Conservation (phyloP, 2,329 filamentous ascomycete species). For the Aspergillus nomiae region DNA sequence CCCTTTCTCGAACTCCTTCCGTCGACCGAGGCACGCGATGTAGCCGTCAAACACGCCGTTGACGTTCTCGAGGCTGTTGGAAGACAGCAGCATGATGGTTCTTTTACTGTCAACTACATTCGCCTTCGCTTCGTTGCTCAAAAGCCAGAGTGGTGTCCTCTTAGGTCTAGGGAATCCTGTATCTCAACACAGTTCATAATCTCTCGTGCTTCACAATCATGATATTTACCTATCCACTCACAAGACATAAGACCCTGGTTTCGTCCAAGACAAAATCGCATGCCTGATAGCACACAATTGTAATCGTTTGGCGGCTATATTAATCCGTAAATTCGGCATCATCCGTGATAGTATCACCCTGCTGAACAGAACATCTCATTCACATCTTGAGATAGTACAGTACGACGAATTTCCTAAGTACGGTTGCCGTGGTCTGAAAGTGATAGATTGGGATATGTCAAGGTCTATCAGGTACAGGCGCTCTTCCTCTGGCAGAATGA, state of each 20-base stretch:
- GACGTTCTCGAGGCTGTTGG: not conserved
- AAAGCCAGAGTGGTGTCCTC: not conserved
- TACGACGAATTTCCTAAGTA: not conserved
- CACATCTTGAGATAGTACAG: not conserved
- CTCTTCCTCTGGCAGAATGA: too few relatives aligned
- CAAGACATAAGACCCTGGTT: not conserved
- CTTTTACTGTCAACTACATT: not conserved
- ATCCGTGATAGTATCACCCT: not conserved
- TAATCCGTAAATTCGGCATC: not conserved
- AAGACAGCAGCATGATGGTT: not conserved
- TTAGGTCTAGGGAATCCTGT: not conserved
- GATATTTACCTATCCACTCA: not conserved
- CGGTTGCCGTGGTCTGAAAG: not conserved
- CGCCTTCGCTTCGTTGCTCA: not conserved
- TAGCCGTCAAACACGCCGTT: not conserved
- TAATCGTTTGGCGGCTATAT: not conserved
- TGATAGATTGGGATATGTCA: not conserved
- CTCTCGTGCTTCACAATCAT: not conserved
- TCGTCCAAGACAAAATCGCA: not conserved
- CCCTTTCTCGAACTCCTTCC: not conserved
- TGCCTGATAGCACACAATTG: not conserved
- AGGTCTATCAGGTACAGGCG: too few relatives aligned
- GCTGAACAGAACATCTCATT: not conserved
- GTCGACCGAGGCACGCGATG: not conserved
- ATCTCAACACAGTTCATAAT: not conserved